Evolutionary conservation across 2,329 filamentous ascomycete species (phyloP).

Genomic region (Mycosphaerelloides madeirae): DNA sequence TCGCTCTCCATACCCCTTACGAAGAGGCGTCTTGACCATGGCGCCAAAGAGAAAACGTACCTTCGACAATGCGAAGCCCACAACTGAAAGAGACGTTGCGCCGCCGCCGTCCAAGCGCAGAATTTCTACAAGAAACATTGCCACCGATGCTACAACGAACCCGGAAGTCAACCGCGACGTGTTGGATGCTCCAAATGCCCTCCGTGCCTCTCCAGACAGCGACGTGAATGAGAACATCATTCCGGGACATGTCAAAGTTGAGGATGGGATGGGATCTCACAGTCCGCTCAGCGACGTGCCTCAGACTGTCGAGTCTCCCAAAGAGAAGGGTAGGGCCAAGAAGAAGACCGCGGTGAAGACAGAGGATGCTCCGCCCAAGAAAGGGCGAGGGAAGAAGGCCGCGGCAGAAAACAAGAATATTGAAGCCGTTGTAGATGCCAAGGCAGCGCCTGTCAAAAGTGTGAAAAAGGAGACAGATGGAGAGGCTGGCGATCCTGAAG

Average conservation of each 20-base stretch:
- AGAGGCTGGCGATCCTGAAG: constrained; percentile 47
- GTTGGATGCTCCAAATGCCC: constrained; percentile 39
- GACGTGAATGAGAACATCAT: constrained; percentile 30
- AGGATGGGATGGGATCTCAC: constrained; percentile 20
- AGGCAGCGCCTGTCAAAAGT: constrained; percentile 22
- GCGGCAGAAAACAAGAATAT: constrained; percentile 16
- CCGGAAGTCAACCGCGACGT: constrained; percentile 37
- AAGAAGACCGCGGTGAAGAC: constrained; percentile 8
- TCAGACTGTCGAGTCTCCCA: constrained; percentile 28
- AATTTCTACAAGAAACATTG: constrained; percentile 13
- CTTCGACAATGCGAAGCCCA: not conserved
- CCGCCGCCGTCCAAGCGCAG: constrained; percentile 13
- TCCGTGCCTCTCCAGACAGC: constrained; percentile 42
- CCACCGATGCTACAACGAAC: constrained; percentile 19
- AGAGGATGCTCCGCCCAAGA: constrained; percentile 8
- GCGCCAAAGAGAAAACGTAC: constrained; percentile 11
- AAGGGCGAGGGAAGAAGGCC: constrained; percentile 12
- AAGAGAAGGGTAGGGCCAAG: constrained; percentile 22
- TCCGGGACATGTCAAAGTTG: constrained; percentile 23
- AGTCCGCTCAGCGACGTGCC: constrained; percentile 35
- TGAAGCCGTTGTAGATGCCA: constrained; percentile 9
- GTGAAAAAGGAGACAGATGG: constrained; percentile 21
- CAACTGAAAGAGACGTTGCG: not conserved
- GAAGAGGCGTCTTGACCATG: constrained; percentile 2
- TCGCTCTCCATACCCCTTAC: too few relatives aligned